phyloP scores from a whole-genome alignment of 805 yeast species.

The Yarrowia sp. region DNA sequence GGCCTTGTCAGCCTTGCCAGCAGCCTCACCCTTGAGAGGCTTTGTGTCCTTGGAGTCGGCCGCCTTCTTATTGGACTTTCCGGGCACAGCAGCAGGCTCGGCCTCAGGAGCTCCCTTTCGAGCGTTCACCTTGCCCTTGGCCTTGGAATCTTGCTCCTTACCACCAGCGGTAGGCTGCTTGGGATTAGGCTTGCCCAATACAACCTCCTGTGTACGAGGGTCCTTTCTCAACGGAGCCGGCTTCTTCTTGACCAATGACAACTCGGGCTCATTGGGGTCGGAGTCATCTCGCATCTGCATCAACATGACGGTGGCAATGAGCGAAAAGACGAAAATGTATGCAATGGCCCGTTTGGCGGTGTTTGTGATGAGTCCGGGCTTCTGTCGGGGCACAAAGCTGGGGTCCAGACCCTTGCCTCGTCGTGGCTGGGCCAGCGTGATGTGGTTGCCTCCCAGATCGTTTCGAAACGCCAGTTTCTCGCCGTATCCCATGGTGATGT shows the following conservation, averaged over 20 bases:
- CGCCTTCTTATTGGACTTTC: background rate
- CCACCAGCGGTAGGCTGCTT: background rate
- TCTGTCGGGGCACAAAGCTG: conserved; percentile 16
- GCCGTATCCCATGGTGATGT: conserved; percentile 16
- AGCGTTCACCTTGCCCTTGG: background rate
- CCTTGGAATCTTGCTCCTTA: background rate
- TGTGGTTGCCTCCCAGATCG: conserved; percentile 21
- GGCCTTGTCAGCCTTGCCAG: background rate
- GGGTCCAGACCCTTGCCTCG: conserved; percentile 16
- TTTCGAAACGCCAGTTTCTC: conserved; percentile 24
- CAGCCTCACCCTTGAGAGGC: background rate
- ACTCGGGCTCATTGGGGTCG: background rate
- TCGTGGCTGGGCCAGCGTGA: background rate
- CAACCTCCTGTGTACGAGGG: conserved; percentile 14
- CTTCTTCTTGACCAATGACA: background rate
- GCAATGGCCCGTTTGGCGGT: conserved; percentile 23
- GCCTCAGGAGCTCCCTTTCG: background rate
- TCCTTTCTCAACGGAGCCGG: conserved; percentile 11
- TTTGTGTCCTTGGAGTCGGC: background rate
- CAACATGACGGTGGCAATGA: background rate
- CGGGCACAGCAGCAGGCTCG: background rate
- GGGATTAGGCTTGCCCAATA: conserved; percentile 5
- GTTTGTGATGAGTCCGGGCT: conserved; percentile 12
- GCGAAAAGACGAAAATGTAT: background rate
- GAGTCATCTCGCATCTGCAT: conserved; percentile 3